A percentile compares a stretch with the other conserved stretches of the same genome.
Evolutionary conservation across 345 rosid genomes (phyloP).

Genomic region (Acer yangbiense): DNA sequence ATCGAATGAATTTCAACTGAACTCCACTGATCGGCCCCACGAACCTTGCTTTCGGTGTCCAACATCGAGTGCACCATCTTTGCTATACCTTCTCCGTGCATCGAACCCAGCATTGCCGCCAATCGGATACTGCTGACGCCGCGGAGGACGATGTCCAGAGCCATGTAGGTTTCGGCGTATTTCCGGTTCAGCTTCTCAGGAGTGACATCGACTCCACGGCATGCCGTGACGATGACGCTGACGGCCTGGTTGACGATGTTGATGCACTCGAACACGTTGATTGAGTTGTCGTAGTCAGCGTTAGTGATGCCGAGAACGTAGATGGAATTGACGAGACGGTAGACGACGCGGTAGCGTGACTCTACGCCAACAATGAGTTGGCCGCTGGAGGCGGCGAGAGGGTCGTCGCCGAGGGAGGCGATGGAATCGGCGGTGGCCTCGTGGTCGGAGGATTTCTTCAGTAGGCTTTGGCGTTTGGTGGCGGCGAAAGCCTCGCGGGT

Average conservation of each 20-base stretch:
- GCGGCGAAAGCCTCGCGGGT: constrained; percentile 80
- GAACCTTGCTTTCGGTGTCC: constrained; percentile 86
- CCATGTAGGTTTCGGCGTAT: constrained; percentile 98
- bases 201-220: constrained; percentile 99
- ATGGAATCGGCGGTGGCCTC: constrained; percentile 38
- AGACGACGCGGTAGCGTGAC: constrained; percentile 92
- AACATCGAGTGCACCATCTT: constrained; percentile 96
- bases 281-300: constrained; percentile 83
- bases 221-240: constrained; percentile 89
- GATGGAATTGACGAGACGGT: constrained; percentile 91
- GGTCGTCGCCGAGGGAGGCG: constrained; percentile 89
- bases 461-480: constrained; percentile 37
- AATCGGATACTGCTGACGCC: constrained; percentile 90
- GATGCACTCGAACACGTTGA: constrained; percentile 95
- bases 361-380: constrained; percentile 97
- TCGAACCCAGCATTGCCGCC: constrained; percentile 89
- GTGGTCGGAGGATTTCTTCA: constrained; percentile 26
- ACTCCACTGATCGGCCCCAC: constrained; percentile 89
- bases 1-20: constrained; percentile 55
- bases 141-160: constrained; percentile 88
- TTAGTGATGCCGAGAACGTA: constrained; percentile 86
- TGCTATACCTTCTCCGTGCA: constrained; percentile 98
- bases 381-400: constrained; percentile 93
- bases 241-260: constrained; percentile 96
- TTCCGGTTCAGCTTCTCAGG: constrained; percentile 90